Evolutionary conservation across 768 basidiomycete genomes (phyloP), one percentile per base, ranked within the genome.

Genomic region (Erythrobasidium yunnanense): DNA sequence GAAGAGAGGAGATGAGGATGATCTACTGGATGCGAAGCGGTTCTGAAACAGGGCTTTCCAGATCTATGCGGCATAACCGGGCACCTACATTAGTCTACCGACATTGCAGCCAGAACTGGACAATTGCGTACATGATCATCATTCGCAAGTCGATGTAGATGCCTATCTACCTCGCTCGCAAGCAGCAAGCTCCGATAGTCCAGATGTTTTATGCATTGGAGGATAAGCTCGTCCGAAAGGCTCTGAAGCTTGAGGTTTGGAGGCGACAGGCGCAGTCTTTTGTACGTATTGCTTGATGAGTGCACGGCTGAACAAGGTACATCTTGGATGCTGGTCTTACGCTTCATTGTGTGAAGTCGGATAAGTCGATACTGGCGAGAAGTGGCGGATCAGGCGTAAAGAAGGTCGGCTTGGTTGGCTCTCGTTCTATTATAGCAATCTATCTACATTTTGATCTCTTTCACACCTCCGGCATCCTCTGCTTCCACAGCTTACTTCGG

Each of bases 221-320:
- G 49, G 46, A 46, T 30, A 18, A 63, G 60, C 60, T 63, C 60
- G 29, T 63, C 60, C n/a, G 60, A 63, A 6, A 63, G 27, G 15
- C 5, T 42, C 11, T 47, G 22, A 22, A 45, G n/a, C n/a, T n/a
- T n/a, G n/a, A n/a, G n/a, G n/a, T n/a, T n/a, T n/a, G n/a, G n/a
- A n/a, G n/a, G n/a, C n/a, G n/a, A n/a, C n/a, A n/a, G n/a, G n/a
- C n/a, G n/a, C n/a, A n/a, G n/a, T n/a, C n/a, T n/a, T n/a, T n/a
- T n/a, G n/a, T n/a, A n/a, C n/a, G n/a, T n/a, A n/a, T n/a, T n/a
- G n/a, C n/a, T n/a, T n/a, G n/a, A n/a, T n/a, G n/a, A n/a, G n/a
- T n/a, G n/a, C n/a, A n/a, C n/a, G n/a, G n/a, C n/a, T n/a, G n/a
- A n/a, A n/a, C n/a, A n/a, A n/a, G n/a, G n/a, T n/a, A n/a, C n/a